Base-by-base conservation (phyloP, 2,329 filamentous ascomycete genomes). In the Trichoderma sp. region DNA sequence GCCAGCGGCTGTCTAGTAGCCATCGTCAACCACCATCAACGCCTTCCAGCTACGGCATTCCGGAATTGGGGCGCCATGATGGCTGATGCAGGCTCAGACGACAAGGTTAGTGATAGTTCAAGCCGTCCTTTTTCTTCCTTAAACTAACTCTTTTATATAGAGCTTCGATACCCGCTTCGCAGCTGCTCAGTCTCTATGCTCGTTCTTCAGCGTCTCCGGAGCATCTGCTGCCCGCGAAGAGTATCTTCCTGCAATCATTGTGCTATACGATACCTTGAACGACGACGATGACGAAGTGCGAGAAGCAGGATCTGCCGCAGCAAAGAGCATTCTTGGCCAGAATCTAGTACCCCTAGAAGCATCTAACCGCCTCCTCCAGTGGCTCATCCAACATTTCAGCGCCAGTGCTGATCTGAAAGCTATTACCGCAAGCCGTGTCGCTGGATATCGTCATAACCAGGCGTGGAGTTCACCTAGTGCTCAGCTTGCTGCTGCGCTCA, bases 241-340 rank as follows among this genome's bases (percentile, higher is more conserved):
- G 16, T 80, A 87, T 39, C 78, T 93, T 1, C 81, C 86, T 1
- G 81, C 87, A 34, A 85, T 91, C 63, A 77, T 93, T 5, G 83
- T 90, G 4, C 81, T 95, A 1, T 94, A 96, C 78, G 90, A 93
- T 76, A 83, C 89, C 56, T 84, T 97, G 5, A 91, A 92, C 75
- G 96, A 98, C 76, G 95, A 98, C 76, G 95, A 98, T 76, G 93
- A 97, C 71, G 94, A 97, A 68, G 87, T 97, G 71, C 88, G 95
- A 55, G 86, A 90, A 39, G 77, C 86, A 1, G 90, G 90, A 8
- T 86, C 89, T 2, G 70, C 73, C 0, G 83, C 86, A 1, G 82
- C 85, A 0, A 76, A 79, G 5, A 76, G 75, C 26, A 77, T 91
- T 28, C 73, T 90, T 8, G 80, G 78, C 18, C 72, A 77, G 24